Conservation (phyloP, 441 rosid genomes). For the Pelargonium citronellum region DNA sequence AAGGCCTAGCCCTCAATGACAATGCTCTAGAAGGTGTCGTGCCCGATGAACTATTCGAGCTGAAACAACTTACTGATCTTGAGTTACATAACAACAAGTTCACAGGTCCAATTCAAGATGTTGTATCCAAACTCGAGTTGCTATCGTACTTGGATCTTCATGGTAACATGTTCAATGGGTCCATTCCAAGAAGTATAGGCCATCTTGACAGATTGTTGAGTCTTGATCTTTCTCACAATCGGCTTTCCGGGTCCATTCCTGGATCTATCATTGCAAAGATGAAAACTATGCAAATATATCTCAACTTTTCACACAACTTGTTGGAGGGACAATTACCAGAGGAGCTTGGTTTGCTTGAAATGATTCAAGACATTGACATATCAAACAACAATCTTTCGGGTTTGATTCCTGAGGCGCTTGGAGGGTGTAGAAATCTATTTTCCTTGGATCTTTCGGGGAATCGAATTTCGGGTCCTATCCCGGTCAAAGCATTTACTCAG, state of each 20-base stretch:
- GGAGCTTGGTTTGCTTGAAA: conserved; percentile 62
- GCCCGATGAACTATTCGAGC: conserved; percentile 45
- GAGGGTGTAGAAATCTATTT: conserved; percentile 57
- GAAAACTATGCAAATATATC: conserved; percentile 46
- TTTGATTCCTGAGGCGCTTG: conserved; percentile 44
- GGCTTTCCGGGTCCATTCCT: conserved; percentile 52
- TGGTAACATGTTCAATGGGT: conserved; percentile 59
- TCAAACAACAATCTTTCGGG: conserved; percentile 70
- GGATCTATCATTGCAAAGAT: conserved; percentile 33
- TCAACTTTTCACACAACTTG: conserved; percentile 62
- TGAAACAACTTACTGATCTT: conserved; percentile 49
- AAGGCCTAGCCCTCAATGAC: conserved; percentile 45
- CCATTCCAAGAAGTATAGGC: conserved; percentile 55
- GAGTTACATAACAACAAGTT: conserved; percentile 49
- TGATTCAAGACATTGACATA: conserved; percentile 68
- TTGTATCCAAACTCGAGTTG: conserved; percentile 46
- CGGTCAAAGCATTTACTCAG: conserved; percentile 34
- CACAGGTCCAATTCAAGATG: conserved; percentile 45
- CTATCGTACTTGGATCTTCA: conserved; percentile 49
- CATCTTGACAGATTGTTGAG: conserved; percentile 37
- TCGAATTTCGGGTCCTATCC: conserved; percentile 50
- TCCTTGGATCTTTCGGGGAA: conserved; percentile 68
- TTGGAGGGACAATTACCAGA: conserved; percentile 50
- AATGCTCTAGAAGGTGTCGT: conserved; percentile 54
- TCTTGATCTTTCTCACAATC: conserved; percentile 66